Base-by-base conservation (phyloP, 1,139 yeast genomes). In the Scheffersomyces cryptocercus region DNA sequence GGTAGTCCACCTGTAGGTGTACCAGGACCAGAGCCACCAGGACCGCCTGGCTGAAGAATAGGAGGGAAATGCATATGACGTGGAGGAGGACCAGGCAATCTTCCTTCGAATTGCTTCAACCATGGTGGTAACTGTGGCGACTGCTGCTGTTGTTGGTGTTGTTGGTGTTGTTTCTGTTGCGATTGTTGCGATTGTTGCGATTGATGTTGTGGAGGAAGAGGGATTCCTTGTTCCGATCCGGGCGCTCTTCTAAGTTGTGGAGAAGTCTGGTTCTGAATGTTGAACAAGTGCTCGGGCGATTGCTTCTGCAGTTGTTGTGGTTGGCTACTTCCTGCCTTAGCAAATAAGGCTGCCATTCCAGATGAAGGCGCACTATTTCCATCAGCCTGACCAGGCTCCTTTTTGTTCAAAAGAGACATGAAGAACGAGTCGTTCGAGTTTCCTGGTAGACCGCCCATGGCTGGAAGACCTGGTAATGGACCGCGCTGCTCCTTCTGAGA, bases 381-480 rank as follows among this genome's bases (percentile, higher is more conserved):
- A 20, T 45, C 42, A 28, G 50, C 31, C 34, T 43, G 37, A 35
- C 31, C 29, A 13, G 47, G 33, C 37, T 59, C 67, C 39, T 64
- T 61, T 53, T 75, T 79, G 38, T 65, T 67, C 55, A 81, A 60
- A 44, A 81, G 64, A 0, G 85, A 77, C 67, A 75, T 68, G 58
- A 81, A 79, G 50, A 81, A 81, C 5, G 77, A 64, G 47, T 79
- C 84, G 51, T 77, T 77, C 24, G 58, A 54, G 24, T 52, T 50
- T 6, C 43, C 39, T 8, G 36, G n/a, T 26, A 42, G 34, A 15
- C 39, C 13, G 39, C 47, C 31, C 16, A 20, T 36, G 13, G 24
- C 12, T 37, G 46, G 42, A 29, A 20, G 26, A 5, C 26, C 26
- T 5, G 26, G 26, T 20, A 20, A 20, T 20, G 9, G 26, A 3